Evolutionary conservation across 2,329 filamentous ascomycete species (phyloP).

Genomic region (Exophiala mesophila): DNA sequence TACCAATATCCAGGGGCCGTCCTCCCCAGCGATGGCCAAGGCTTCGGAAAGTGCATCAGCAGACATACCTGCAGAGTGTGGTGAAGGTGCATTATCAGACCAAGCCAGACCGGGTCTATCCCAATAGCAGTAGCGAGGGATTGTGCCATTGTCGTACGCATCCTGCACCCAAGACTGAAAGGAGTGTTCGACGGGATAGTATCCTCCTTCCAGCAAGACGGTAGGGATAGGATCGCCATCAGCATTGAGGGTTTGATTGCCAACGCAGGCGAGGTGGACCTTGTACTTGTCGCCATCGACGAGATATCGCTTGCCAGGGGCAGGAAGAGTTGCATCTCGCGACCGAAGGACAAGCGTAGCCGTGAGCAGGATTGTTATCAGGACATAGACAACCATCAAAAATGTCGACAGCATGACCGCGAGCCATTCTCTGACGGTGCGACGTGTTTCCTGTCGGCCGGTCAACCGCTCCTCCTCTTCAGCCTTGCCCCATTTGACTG

Average conservation of each 20-base stretch:
- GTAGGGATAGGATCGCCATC: conserved; percentile 63
- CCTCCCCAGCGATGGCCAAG: conserved; percentile 71
- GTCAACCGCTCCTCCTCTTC: conserved; percentile 92
- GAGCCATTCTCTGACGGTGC: conserved; percentile 77
- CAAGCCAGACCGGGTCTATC: conserved; percentile 87
- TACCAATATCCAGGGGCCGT: conserved; percentile 82
- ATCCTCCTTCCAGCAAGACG: conserved; percentile 78
- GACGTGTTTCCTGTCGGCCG: conserved; percentile 77
- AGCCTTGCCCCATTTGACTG: conserved; percentile 84
- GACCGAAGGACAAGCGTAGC: conserved; percentile 74
- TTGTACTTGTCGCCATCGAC: conserved; percentile 82
- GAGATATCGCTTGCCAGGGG: conserved; percentile 69
- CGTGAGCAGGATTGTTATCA: conserved; percentile 70
- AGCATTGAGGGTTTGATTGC: conserved; percentile 57
- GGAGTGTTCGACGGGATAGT: conserved; percentile 70
- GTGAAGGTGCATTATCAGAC: conserved; percentile 88
- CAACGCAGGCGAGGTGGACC: conserved; percentile 79
- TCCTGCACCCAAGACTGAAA: conserved; percentile 75
- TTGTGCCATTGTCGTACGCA: conserved; percentile 72
- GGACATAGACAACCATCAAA: conserved; percentile 60
- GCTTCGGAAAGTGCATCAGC: conserved; percentile 84
- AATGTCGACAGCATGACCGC: conserved; percentile 72
- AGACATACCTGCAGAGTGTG: conserved; percentile 89
- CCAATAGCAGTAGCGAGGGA: conserved; percentile 87
- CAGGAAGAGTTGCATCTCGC: conserved; percentile 67